A percentile compares a stretch with the other conserved stretches of the same genome.
phyloP scores from a whole-genome alignment of 306 rosid species.

The Vigna angularis region DNA sequence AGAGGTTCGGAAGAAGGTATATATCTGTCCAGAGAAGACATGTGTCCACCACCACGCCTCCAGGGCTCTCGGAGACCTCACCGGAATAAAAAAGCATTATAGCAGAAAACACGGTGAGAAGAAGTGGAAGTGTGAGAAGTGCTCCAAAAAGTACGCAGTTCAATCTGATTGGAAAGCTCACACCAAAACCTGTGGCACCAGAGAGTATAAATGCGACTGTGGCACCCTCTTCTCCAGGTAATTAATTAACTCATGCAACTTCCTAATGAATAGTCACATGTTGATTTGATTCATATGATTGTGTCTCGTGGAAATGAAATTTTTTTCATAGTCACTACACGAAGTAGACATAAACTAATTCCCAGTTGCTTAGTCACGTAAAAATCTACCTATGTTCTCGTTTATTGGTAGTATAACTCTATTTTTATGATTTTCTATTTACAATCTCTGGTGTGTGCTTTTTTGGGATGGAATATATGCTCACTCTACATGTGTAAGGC shows the following conservation, averaged over 20 bases:
- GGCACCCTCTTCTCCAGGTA: constrained; percentile 91
- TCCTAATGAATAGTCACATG: background rate
- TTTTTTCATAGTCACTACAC: background rate
- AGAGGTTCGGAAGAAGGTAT: constrained; percentile 77
- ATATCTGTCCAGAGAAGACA: constrained; percentile 80
- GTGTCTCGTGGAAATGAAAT: background rate
- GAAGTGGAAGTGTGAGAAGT: constrained; percentile 94
- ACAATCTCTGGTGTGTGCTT: background rate
- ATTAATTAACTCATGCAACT: background rate
- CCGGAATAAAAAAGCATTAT: constrained; percentile 86
- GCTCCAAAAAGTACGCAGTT: constrained; percentile 89
- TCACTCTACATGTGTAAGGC: constrained; percentile 5
- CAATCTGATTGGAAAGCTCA: constrained; percentile 97
- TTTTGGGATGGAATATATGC: constrained; percentile 38
- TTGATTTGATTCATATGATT: background rate
- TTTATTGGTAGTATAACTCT: background rate
- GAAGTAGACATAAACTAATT: background rate
- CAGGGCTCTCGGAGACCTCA: constrained; percentile 87
- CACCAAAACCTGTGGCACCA: constrained; percentile 85
- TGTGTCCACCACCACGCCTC: constrained; percentile 87
- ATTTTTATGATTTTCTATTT: background rate
- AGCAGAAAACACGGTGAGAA: constrained; percentile 91
- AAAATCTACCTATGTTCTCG: background rate
- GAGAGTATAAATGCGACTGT: constrained; percentile 88
- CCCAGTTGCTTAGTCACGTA: background rate